Conservation (phyloP, 768 basidiomycete species). For the Strobilomyces dryophilus region DNA sequence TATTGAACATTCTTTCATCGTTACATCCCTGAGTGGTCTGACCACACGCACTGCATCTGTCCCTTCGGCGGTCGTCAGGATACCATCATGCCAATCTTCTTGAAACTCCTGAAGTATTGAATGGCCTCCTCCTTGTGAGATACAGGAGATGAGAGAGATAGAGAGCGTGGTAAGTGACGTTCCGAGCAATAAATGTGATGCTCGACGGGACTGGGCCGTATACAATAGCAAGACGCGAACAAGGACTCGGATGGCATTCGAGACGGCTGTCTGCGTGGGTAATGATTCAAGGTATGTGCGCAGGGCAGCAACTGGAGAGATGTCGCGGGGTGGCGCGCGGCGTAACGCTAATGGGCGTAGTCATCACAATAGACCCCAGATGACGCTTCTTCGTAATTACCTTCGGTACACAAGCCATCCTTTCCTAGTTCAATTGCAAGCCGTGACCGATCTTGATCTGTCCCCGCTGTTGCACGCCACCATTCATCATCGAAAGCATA, state of each 20-base stretch:
- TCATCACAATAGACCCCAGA: not conserved
- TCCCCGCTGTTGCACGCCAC: slow-evolving; percentile 52
- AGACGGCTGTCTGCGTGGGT: slow-evolving; percentile 70
- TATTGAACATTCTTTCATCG: slow-evolving; percentile 73
- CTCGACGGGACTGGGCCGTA: slow-evolving; percentile 50
- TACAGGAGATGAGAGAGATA: slow-evolving; percentile 65
- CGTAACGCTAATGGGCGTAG: slow-evolving; percentile 18
- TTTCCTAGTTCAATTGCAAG: slow-evolving; percentile 47
- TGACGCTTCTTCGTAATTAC: slow-evolving; percentile 5
- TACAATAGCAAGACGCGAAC: slow-evolving; percentile 67
- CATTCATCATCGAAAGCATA: slow-evolving; percentile 67
- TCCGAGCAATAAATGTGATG: slow-evolving; percentile 78
- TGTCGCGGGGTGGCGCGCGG: slow-evolving; percentile 6
- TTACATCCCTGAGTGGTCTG: slow-evolving; percentile 68
- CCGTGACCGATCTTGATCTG: slow-evolving; percentile 16
- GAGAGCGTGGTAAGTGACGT: slow-evolving; percentile 78
- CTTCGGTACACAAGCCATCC: slow-evolving; percentile 44
- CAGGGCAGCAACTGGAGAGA: slow-evolving; percentile 31
- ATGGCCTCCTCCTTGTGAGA: slow-evolving; percentile 76
- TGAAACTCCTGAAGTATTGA: slow-evolving; percentile 61
- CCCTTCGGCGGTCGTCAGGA: slow-evolving; percentile 3
- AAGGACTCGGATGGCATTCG: slow-evolving; percentile 53
- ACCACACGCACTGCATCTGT: slow-evolving; percentile 43
- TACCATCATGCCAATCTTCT: slow-evolving; percentile 59
- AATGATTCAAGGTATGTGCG: slow-evolving; percentile 57